Conservation (phyloP, 495 filamentous ascomycete species). For the Neurospora sp. region DNA sequence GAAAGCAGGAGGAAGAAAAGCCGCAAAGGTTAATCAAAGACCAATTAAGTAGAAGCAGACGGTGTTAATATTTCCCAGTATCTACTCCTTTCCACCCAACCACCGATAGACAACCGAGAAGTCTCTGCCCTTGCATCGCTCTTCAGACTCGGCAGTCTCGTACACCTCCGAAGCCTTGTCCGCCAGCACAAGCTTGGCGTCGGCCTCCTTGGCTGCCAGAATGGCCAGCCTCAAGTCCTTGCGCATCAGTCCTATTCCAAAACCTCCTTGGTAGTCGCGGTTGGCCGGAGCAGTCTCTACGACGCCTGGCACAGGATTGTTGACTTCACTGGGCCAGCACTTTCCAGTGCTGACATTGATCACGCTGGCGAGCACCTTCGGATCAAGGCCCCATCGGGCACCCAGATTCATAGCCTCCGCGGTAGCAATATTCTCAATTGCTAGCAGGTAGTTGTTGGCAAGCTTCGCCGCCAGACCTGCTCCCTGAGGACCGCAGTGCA, state of each 20-base stretch:
- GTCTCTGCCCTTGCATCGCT: conserved; percentile 59
- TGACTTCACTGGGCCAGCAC: conserved; percentile 87
- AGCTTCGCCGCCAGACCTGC: conserved; percentile 77
- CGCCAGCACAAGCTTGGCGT: conserved; percentile 55
- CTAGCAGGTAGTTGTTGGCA: conserved; percentile 88
- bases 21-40: neutral
- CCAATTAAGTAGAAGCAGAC: neutral
- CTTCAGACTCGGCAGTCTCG: conserved; percentile 46
- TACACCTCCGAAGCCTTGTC: conserved; percentile 59
- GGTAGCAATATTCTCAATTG: conserved; percentile 85
- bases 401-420: conserved; percentile 92
- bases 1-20: neutral
- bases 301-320: conserved; percentile 88
- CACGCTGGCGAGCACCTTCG: conserved; percentile 64
- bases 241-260: conserved; percentile 73
- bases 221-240: conserved; percentile 74
- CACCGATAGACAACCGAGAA: conserved; percentile 81
- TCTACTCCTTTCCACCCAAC: conserved; percentile 42
- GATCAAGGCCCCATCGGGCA: conserved; percentile 72
- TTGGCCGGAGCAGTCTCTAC: conserved; percentile 60
- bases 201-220: conserved; percentile 56
- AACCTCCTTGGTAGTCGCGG: conserved; percentile 70
- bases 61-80: neutral
- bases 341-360: conserved; percentile 79
- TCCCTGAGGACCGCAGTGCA: conserved; percentile 74